phyloP scores from a whole-genome alignment of 73 alveolate species.

The Paramecium octaurelia region DNA sequence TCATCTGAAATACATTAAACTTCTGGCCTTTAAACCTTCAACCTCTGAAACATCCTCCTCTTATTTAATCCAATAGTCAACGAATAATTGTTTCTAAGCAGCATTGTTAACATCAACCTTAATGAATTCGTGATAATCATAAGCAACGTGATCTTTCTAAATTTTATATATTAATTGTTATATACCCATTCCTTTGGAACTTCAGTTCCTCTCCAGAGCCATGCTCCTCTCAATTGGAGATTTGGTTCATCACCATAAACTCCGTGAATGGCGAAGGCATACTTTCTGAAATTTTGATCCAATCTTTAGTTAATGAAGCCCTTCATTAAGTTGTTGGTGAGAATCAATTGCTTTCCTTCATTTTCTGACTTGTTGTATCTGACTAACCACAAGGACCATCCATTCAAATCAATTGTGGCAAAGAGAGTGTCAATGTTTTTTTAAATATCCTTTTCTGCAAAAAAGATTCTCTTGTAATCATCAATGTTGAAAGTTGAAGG shows the following conservation, averaged over 20 bases:
- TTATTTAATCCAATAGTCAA: background rate
- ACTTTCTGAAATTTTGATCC: slow-evolving; percentile 81
- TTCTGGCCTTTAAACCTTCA: slow-evolving; percentile 13
- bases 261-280: slow-evolving; percentile 80
- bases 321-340: slow-evolving; percentile 79
- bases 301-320: slow-evolving; percentile 87
- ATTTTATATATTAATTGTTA: background rate
- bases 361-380: slow-evolving; percentile 86
- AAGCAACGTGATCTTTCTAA: background rate
- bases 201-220: slow-evolving; percentile 93
- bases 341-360: slow-evolving; percentile 79
- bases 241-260: slow-evolving; percentile 92
- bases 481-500: slow-evolving; percentile 66
- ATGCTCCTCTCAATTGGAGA: slow-evolving; percentile 88
- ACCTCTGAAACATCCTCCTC: background rate
- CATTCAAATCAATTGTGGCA: slow-evolving; percentile 52
- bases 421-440: slow-evolving; percentile 53
- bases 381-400: slow-evolving; percentile 84
- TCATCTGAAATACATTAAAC: slow-evolving; percentile 19
- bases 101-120: background rate
- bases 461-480: slow-evolving; percentile 59
- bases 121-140: background rate
- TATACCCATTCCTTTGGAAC: slow-evolving; percentile 71
- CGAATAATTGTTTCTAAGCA: background rate
- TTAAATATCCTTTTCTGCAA: slow-evolving; percentile 50